Percentiles rank a stretch among this genome's conserved stretches.
These are phyloP conservation scores for Alternaria postmessia DNA, from an alignment of 2,329 filamentous ascomycete species.

Conservation along the genomic window DNA sequence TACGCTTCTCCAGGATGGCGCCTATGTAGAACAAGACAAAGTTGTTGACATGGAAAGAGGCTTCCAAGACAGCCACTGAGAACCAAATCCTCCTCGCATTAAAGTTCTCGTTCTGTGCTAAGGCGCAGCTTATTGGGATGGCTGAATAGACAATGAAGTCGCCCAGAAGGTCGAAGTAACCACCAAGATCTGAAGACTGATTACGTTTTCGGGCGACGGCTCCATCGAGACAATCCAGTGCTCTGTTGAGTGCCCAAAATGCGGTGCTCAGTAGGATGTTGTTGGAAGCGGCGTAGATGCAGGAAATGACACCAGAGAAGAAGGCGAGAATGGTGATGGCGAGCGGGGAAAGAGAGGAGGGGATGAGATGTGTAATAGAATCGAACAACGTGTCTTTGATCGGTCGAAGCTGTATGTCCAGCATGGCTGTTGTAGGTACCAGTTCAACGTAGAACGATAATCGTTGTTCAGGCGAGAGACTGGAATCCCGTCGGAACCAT, in stretches of 20 bases:
- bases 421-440: background rate
- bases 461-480: background rate
- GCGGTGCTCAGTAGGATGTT: background rate
- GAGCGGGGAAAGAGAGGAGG: background rate
- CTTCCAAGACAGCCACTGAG: background rate
- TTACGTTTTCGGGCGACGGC: conserved; percentile 2
- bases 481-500: background rate
- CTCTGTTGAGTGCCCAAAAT: background rate
- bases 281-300: too few species aligned
- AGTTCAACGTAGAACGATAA: background rate
- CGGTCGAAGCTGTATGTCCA: conserved; percentile 3
- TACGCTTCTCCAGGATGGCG: conserved; percentile 4
- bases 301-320: too few species aligned
- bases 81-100: background rate
- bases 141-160: conserved; percentile 3
- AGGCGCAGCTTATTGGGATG: background rate
- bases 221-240: conserved; percentile 2
- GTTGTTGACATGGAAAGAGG: conserved; percentile 1
- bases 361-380: background rate
- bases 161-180: conserved; percentile 1
- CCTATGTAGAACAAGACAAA: conserved; percentile 3
- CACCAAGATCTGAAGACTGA: background rate
- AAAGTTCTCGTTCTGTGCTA: background rate
- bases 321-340: too few species aligned
- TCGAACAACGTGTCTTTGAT: conserved; percentile 1